These are phyloP conservation scores for barrel medic (Medicago truncatula) DNA, from an alignment of 306 rosid species.

Conservation along the genomic window DNA sequence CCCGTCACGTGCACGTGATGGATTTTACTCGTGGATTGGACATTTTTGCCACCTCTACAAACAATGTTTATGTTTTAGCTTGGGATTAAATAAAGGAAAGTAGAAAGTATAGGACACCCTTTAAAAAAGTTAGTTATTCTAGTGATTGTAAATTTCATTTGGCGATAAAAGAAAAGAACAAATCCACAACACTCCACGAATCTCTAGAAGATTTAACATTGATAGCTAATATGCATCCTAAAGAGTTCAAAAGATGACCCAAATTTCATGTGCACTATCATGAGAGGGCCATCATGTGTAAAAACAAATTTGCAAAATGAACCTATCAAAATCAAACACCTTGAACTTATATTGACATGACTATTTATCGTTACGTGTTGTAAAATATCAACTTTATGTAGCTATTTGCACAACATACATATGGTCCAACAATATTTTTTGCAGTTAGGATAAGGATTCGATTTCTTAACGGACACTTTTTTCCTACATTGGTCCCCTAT, in stretches of 20 bases:
- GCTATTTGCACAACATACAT: conserved; percentile 8
- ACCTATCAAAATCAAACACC: conserved; percentile 36
- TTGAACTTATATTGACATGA: conserved; percentile 39
- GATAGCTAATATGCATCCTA: conserved; percentile 29
- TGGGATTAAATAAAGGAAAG: conserved; percentile 9
- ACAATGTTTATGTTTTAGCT: background rate
- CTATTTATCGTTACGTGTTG: conserved; percentile 29
- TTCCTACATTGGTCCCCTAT: conserved; percentile 1
- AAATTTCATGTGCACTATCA: conserved; percentile 27
- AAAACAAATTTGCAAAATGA: conserved; percentile 34
- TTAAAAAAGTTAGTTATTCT: conserved; percentile 16
- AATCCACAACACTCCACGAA: conserved; percentile 27
- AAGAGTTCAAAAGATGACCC: conserved; percentile 32
- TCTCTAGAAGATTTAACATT: conserved; percentile 17
- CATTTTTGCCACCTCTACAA: no score
- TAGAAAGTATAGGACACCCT: background rate
- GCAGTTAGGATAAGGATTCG: conserved; percentile 50
- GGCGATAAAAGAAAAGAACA: conserved; percentile 16
- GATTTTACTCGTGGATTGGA: no score
- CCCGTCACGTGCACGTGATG: no score
- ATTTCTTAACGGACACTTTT: conserved; percentile 14
- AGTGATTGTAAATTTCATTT: background rate
- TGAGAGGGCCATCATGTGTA: conserved; percentile 26
- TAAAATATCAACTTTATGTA: conserved; percentile 32
- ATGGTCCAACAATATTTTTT: conserved; percentile 44